These are phyloP conservation scores for Xylaria longipes DNA, from an alignment of 495 filamentous ascomycete genomes.

Conservation along the genomic window DNA sequence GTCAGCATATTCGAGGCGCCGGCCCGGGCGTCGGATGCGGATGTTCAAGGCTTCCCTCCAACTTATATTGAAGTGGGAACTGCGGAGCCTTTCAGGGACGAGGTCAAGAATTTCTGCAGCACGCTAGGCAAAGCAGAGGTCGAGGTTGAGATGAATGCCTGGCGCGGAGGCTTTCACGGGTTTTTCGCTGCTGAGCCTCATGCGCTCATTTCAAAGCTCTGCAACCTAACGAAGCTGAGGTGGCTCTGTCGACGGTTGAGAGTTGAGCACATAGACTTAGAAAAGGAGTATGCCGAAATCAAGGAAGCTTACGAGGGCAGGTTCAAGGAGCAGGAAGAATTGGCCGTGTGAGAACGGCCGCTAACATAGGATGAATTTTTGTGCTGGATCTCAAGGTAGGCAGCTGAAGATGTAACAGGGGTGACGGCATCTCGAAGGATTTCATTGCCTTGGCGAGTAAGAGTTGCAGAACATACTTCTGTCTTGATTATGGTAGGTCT, in stretches of 20 bases:
- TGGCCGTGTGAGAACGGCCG: not conserved
- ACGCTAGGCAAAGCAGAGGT: constrained; percentile 37
- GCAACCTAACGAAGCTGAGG: constrained; percentile 11
- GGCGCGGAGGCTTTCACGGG: constrained; percentile 27
- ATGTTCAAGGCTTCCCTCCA: constrained; percentile 20
- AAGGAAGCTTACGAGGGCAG: constrained; percentile 14
- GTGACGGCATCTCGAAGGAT: not conserved
- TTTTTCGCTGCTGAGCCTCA: constrained; percentile 24
- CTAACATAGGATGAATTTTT: not conserved
- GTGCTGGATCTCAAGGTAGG: not conserved
- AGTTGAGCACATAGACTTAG: not conserved
- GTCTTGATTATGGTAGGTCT: not conserved
- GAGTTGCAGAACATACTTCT: not conserved
- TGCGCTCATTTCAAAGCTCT: constrained; percentile 22
- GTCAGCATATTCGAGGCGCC: constrained; percentile 28
- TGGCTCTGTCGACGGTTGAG: constrained; percentile 23
- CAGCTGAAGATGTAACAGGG: not conserved
- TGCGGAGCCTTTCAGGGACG: constrained; percentile 29
- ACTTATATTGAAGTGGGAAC: constrained; percentile 29
- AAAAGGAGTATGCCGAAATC: constrained; percentile 12
- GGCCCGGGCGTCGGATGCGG: constrained; percentile 12
- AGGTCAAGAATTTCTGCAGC: constrained; percentile 32
- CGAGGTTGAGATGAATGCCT: constrained; percentile 43
- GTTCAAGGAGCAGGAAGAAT: not conserved
- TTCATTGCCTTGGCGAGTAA: not conserved